A percentile compares a stretch with the other conserved stretches of the same genome.
These are phyloP conservation scores for Coccomyxa subellipsoidea DNA, from an alignment of 163 green algal species.

Conservation along the genomic window DNA sequence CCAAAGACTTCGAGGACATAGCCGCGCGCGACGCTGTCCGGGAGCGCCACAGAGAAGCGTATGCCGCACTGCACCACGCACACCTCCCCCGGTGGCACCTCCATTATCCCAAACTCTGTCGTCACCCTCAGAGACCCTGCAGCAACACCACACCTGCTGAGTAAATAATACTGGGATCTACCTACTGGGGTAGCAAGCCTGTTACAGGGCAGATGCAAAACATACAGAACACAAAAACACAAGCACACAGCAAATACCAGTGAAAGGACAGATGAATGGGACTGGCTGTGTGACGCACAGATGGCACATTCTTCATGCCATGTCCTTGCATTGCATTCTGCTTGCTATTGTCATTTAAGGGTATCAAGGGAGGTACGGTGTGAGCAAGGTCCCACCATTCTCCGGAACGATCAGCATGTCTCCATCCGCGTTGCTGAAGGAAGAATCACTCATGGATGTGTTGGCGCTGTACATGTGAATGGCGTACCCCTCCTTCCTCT, in stretches of 20 bases:
- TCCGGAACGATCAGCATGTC: constrained; percentile 95
- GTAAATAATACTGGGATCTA: too few relatives aligned
- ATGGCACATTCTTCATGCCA: too few relatives aligned
- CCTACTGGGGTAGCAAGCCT: too few relatives aligned
- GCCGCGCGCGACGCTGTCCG: constrained; percentile 31
- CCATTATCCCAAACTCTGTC: constrained; percentile 86
- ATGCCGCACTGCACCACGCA: constrained; percentile 80
- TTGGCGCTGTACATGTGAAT: constrained; percentile 88
- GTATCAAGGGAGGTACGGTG: too few relatives aligned
- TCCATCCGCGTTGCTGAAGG: constrained; percentile 87
- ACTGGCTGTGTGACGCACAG: too few relatives aligned
- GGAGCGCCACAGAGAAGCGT: constrained; percentile 69
- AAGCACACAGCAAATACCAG: too few relatives aligned
- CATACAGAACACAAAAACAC: too few relatives aligned
- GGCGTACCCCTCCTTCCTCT: constrained; percentile 79
- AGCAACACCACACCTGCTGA: not conserved
- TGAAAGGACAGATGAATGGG: too few relatives aligned
- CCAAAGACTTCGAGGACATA: constrained; percentile 79
- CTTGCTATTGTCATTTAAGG: too few relatives aligned
- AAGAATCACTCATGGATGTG: constrained; percentile 69
- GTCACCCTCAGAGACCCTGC: constrained; percentile 66
- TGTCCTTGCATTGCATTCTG: too few relatives aligned
- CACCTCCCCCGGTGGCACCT: constrained; percentile 79
- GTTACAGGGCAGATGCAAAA: too few relatives aligned
- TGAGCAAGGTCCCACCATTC: too few relatives aligned